Base-by-base conservation (phyloP, 352 stramenopile species). In the Phytophthora idaei region DNA sequence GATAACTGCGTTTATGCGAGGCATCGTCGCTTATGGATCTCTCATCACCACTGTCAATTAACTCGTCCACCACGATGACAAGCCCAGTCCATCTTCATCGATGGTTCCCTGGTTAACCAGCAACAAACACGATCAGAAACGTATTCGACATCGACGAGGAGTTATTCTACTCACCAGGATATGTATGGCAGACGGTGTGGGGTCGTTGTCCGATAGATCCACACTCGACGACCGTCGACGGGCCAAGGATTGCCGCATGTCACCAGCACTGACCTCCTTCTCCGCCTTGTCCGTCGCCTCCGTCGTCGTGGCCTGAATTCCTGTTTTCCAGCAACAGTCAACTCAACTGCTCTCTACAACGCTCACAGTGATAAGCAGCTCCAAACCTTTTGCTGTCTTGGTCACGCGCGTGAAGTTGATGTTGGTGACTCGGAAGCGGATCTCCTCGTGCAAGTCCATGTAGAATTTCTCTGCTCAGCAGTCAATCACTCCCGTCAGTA, bases 331-430 rank as follows among this genome's bases (percentile, higher is more conserved):
- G 6, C 12, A 55, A 42, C 17, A 37, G 32, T 37, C 32, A 37
- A 11, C 32, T 12, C 32, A 9, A 37, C 11, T 37, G 8, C 32
- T 37, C 5, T 11, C 32, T 37, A 37, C 32, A 37, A 37, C 8
- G 32, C 32, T 51, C 21, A 21, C 21, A 21, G 21, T 21, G 21
- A 21, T 21, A 21, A 39, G 14, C 21, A 15, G 21, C 2, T 4
- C 10, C 32, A 25, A 62, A 85, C 83, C 87, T 52, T 92, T 92
- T 31, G 85, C 83, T n/a, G 87, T 95, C 74, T 95, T 95, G 59
- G 81, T 92, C 53, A 95, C 87, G 29, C 83, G 83, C n/a, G 87
- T 95, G 52, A 94, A 95, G 73, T 93, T 95, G 70, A 95, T 94
- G 62, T 89, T 95, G 41, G 87, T 95, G 42, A 95, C 85, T 27